Percentiles rank a stretch among this genome's conserved stretches.
Evolutionary conservation across 495 filamentous ascomycete species (phyloP).

Genomic region (Penicillium bovifimosum): DNA sequence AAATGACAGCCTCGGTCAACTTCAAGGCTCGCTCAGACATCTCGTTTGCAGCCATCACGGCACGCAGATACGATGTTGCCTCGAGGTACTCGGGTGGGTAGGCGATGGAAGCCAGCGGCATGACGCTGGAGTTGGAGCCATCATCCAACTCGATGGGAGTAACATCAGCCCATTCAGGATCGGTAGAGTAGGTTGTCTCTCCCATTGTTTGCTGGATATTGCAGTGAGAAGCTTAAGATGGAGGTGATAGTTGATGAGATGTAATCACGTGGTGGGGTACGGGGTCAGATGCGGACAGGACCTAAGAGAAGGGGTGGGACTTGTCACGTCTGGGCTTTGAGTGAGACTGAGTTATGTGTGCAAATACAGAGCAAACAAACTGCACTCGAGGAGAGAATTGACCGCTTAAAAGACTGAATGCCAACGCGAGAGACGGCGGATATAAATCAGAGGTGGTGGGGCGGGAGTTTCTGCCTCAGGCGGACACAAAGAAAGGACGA

Average conservation of each 20-base stretch:
- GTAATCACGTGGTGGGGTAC: slow-evolving; percentile 1
- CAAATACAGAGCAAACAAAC: background rate
- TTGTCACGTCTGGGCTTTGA: background rate
- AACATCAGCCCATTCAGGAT: slow-evolving; percentile 79
- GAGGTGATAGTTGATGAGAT: background rate
- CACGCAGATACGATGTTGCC: slow-evolving; percentile 83
- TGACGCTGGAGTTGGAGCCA: slow-evolving; percentile 49
- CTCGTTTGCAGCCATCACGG: slow-evolving; percentile 87
- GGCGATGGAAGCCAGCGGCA: slow-evolving; percentile 79
- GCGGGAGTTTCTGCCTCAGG: slow-evolving; percentile 17
- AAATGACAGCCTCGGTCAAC: slow-evolving; percentile 85
- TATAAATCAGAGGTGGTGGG: slow-evolving; percentile 18
- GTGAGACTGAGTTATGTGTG: background rate
- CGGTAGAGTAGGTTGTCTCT: slow-evolving; percentile 51
- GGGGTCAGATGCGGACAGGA: background rate
- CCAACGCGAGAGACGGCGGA: background rate
- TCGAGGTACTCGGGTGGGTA: slow-evolving; percentile 84
- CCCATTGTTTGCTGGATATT: slow-evolving; percentile 13
- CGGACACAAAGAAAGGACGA: slow-evolving; percentile 10
- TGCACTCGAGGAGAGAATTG: background rate
- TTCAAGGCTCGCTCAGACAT: slow-evolving; percentile 68
- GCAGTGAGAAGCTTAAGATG: background rate
- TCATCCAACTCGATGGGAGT: slow-evolving; percentile 80
- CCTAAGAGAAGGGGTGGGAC: background rate
- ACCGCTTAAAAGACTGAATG: background rate